phyloP scores from a whole-genome alignment of 805 yeast genomes.

The Ogataea trehalophila region DNA sequence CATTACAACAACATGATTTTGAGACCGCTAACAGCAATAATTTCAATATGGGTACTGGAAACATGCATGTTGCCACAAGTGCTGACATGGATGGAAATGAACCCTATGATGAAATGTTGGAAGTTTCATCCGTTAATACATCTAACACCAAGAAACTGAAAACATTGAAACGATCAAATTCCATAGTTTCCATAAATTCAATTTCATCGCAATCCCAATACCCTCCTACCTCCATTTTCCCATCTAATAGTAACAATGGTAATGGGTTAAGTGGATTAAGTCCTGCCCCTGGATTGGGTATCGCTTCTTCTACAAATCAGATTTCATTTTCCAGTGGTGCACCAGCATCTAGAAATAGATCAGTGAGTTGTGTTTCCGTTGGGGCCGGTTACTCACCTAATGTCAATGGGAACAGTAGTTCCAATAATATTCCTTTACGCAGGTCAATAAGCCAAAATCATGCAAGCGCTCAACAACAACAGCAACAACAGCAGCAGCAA shows the following conservation, averaged over 20 bases:
- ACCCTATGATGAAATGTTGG: slow-evolving; percentile 14
- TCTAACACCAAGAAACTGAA: slow-evolving; percentile 25
- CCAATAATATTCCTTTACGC: slow-evolving; percentile 2
- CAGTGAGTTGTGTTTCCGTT: slow-evolving; percentile 12
- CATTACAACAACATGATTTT: slow-evolving; percentile 15
- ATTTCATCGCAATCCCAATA: slow-evolving; percentile 15
- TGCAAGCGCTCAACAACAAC: not conserved
- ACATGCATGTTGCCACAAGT: too few relatives aligned
- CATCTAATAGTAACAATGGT: not conserved
- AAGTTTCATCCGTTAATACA: slow-evolving; percentile 24
- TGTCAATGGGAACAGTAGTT: not conserved
- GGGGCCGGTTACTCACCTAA: not conserved
- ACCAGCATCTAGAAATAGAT: slow-evolving; percentile 10
- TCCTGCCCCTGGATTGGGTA: slow-evolving; percentile 1
- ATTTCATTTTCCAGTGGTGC: not conserved
- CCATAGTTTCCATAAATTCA: slow-evolving; percentile 25
- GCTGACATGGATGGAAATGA: too few relatives aligned
- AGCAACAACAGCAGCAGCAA: not conserved
- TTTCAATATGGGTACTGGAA: too few relatives aligned
- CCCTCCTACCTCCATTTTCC: slow-evolving; percentile 8
- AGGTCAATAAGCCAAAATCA: not conserved
- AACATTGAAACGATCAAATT: slow-evolving; percentile 24
- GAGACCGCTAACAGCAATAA: not conserved
- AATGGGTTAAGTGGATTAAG: slow-evolving; percentile 1
- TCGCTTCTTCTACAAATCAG: slow-evolving; percentile 7